Evolutionary conservation across 2,329 filamentous ascomycete species (phyloP).

Genomic region (Myotisia sp.): DNA sequence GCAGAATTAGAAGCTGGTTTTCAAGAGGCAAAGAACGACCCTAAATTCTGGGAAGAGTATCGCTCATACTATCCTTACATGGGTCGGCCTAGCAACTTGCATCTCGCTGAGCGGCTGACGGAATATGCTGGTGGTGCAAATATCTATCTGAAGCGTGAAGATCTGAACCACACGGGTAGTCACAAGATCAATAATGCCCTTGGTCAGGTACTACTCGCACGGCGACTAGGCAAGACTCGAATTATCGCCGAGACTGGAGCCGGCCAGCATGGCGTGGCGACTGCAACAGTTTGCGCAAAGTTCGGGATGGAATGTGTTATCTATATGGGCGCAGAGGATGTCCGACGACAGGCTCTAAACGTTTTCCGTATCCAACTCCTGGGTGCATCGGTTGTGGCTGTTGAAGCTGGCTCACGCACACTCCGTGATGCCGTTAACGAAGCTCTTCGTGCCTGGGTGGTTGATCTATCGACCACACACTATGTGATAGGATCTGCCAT

Average conservation of each 20-base stretch:
- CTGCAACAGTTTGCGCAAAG: slow-evolving; percentile 92
- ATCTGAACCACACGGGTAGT: slow-evolving; percentile 91
- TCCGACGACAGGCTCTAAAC: slow-evolving; percentile 87
- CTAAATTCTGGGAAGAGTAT: slow-evolving; percentile 93
- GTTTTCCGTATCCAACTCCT: slow-evolving; percentile 97
- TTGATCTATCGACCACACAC: slow-evolving; percentile 82
- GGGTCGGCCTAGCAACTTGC: slow-evolving; percentile 82
- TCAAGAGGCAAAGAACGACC: slow-evolving; percentile 71
- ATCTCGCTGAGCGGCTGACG: slow-evolving; percentile 76
- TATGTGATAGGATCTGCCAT: slow-evolving; percentile 98
- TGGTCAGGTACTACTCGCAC: slow-evolving; percentile 78
- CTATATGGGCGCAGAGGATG: slow-evolving; percentile 97
- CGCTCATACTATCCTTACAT: slow-evolving; percentile 94
- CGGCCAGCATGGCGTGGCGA: slow-evolving; percentile 94
- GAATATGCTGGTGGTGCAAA: slow-evolving; percentile 81
- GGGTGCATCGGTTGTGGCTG: slow-evolving; percentile 80
- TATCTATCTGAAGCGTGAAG: slow-evolving; percentile 96
- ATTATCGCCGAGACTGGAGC: slow-evolving; percentile 98
- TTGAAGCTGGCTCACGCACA: slow-evolving; percentile 76
- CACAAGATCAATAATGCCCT: slow-evolving; percentile 99
- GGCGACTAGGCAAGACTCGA: slow-evolving; percentile 77
- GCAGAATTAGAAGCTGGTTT: slow-evolving; percentile 84
- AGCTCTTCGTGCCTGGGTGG: slow-evolving; percentile 85
- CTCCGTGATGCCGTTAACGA: slow-evolving; percentile 88
- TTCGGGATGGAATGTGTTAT: slow-evolving; percentile 97